Evolutionary conservation across 305 asterid genomes (phyloP), one percentile per base, ranked within the genome.

Genomic region (Fraxinus sp.): DNA sequence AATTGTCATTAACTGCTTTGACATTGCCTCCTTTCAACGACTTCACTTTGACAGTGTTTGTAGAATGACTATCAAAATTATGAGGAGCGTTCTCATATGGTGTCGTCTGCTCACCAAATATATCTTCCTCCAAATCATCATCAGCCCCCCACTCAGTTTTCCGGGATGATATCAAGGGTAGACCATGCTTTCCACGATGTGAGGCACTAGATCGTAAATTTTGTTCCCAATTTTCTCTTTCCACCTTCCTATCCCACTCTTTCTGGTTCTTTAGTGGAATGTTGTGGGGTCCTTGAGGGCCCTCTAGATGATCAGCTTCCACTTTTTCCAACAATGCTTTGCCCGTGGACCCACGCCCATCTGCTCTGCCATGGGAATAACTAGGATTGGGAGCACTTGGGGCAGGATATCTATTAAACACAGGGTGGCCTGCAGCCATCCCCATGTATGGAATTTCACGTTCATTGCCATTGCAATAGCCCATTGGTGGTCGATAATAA

Each of bases 101-200:
- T 33, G 81, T 49, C 20, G 83, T 78, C 86, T 84, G 88, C 84
- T 84, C 86, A 78, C 89, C 52, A 83, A 84, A 86, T 46, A 86
- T 75, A 78, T 90, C 91, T 75, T 93, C 94, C 52, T 91, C 98
- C n/a, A 87, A 79, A 77, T 84, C 90, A 75, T 84, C 90, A 66
- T 95, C 98, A 87, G 97, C 93, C 57, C 97, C 97, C 97, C 98
- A 91, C 89, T 96, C 99, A 85, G 80, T 87, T 86, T 88, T 93
- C 71, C 88, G 88, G 24, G 81, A 81, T 80, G 92, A 57, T 77
- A 79, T 81, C 73, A 82, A 46, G 73, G 88, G 88, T 81, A 82
- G 85, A 32, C 83, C 87, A 24, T 46, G 78, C 87, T 85, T 92
- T 37, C 87, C 92, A 80, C 89, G 84, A 87, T 86, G 78, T 3